Percentiles rank a stretch among this genome's conserved stretches.
These are phyloP conservation scores for Chlorociboria aeruginascens DNA, from an alignment of 495 filamentous ascomycete species.

Conservation along the genomic window DNA sequence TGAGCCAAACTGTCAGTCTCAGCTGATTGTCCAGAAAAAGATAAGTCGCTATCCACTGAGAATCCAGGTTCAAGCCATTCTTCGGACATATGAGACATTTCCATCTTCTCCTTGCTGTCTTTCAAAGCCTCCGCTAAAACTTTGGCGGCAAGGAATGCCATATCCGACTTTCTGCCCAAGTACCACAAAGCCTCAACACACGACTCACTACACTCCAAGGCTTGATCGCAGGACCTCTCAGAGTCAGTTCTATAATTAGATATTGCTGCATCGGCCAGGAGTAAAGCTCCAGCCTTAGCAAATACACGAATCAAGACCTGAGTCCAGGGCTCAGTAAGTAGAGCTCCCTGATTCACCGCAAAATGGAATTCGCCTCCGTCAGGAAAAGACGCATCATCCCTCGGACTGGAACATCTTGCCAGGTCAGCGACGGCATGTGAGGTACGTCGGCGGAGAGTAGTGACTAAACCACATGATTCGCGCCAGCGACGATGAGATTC, in stretches of 20 bases:
- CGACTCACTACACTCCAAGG: conserved; percentile 18
- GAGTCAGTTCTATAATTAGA: background rate
- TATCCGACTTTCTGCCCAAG: conserved; percentile 34
- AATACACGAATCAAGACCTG: conserved; percentile 31
- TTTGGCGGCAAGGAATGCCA: conserved; percentile 20
- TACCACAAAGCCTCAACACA: conserved; percentile 30
- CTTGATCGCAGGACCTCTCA: conserved; percentile 4
- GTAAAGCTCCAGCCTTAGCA: conserved; percentile 23
- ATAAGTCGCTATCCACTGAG: background rate
- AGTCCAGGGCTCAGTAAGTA: conserved; percentile 36
- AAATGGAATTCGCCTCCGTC: conserved; percentile 19
- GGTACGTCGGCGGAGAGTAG: conserved; percentile 23
- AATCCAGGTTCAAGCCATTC: conserved; percentile 3
- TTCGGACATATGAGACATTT: background rate
- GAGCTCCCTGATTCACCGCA: conserved; percentile 23
- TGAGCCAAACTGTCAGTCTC: background rate
- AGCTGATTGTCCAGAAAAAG: conserved; percentile 1
- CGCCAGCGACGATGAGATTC: conserved; percentile 21
- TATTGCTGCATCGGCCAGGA: conserved; percentile 2
- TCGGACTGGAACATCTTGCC: conserved; percentile 21
- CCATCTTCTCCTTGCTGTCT: conserved; percentile 1
- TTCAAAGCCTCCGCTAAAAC: background rate
- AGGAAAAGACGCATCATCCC: conserved; percentile 2
- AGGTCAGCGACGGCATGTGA: conserved; percentile 27
- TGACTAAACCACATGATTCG: conserved; percentile 17